phyloP scores from a whole-genome alignment of 1,284 basidiomycete genomes.

The Ceratobasidium sp. region DNA sequence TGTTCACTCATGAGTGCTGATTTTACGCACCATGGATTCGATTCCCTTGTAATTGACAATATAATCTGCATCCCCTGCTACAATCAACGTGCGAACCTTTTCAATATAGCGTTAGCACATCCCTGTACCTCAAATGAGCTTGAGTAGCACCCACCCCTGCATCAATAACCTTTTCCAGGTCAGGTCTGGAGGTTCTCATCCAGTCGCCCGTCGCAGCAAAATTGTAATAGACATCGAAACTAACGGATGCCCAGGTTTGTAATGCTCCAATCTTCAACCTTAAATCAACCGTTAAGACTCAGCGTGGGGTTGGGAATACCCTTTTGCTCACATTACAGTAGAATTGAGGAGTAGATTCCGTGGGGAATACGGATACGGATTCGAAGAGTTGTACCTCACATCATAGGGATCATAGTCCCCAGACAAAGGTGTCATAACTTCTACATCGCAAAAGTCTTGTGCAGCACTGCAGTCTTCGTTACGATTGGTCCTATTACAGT shows the following conservation, averaged over 20 bases:
- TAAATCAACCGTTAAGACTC: constrained; percentile 15
- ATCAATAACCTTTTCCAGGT: constrained; percentile 65
- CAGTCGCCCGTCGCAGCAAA: constrained; percentile 67
- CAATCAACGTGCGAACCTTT: not conserved
- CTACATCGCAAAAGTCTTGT: constrained; percentile 61
- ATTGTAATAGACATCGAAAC: constrained; percentile 49
- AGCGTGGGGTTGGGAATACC: not conserved
- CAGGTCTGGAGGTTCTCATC: constrained; percentile 64
- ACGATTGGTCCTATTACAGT: constrained; percentile 22
- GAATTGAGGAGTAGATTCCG: constrained; percentile 41
- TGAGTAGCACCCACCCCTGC: constrained; percentile 54
- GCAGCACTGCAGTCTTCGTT: constrained; percentile 57
- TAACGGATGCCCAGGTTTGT: constrained; percentile 52
- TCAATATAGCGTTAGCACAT: constrained; percentile 60
- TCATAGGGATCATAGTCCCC: constrained; percentile 62
- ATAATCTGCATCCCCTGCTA: constrained; percentile 29
- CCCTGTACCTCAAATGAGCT: constrained; percentile 44
- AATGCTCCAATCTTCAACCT: constrained; percentile 58
- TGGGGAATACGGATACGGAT: constrained; percentile 61
- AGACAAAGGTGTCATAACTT: constrained; percentile 58
- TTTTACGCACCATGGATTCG: constrained; percentile 60
- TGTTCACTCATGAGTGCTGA: constrained; percentile 24
- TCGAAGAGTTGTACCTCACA: constrained; percentile 57
- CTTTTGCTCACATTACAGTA: constrained; percentile 13
- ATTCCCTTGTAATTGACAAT: constrained; percentile 53